phyloP scores from a whole-genome alignment of 2,329 filamentous ascomycete genomes.

The Xylaria digitata region DNA sequence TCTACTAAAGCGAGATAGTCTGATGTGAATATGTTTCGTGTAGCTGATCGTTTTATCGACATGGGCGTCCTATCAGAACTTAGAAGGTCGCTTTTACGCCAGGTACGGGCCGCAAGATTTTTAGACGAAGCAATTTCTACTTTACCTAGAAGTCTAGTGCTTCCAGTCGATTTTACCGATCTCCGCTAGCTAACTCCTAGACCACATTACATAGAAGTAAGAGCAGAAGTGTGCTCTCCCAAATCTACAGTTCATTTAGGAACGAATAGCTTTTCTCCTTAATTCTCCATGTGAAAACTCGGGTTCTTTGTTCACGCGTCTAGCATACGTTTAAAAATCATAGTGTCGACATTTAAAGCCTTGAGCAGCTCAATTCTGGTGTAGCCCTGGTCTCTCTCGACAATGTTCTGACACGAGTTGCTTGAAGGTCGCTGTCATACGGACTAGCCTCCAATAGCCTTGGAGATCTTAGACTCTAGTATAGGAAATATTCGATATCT shows the following conservation, averaged over 20 bases:
- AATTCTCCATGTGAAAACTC: not conserved
- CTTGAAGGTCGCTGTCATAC: too few species aligned
- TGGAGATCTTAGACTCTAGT: too few species aligned
- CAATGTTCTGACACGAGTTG: not conserved
- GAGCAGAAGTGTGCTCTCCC: not conserved
- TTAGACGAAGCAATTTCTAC: too few species aligned
- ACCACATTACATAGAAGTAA: not conserved
- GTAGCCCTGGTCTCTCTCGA: constrained; percentile 7
- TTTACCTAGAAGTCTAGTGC: not conserved
- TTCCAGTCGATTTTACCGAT: too few species aligned
- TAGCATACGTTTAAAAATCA: constrained; percentile 15
- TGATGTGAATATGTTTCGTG: not conserved
- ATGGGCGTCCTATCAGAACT: too few species aligned
- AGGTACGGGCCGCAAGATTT: too few species aligned
- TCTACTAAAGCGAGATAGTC: not conserved
- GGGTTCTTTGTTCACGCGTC: not conserved
- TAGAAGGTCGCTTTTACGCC: too few species aligned
- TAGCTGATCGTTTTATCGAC: not conserved
- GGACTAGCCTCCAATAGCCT: too few species aligned
- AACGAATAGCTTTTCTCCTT: constrained; percentile 16
- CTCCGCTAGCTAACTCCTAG: not conserved
- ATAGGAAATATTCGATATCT: too few species aligned
- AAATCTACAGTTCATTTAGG: not conserved
- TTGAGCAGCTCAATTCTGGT: constrained; percentile 21
- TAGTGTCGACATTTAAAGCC: constrained; percentile 10